phyloP scores from a whole-genome alignment of 768 basidiomycete species.

The Leucosporidium yakuticum region DNA sequence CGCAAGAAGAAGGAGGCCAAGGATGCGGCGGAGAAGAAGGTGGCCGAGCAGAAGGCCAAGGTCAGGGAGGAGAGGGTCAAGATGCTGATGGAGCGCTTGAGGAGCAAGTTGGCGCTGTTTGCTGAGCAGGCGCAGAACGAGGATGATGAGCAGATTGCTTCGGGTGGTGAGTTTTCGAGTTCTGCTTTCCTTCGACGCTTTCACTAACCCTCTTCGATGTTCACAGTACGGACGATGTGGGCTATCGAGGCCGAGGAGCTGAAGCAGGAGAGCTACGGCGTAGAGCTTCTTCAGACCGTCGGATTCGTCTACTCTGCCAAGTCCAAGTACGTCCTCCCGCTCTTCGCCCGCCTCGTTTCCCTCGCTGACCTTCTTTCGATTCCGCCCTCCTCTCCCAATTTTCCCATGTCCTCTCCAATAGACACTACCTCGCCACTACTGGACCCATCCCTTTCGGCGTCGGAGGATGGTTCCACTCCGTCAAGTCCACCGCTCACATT shows the following conservation, averaged over 20 bases:
- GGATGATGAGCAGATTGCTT: slow-evolving; percentile 65
- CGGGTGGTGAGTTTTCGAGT: slow-evolving; percentile 53
- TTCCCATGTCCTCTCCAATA: slow-evolving; percentile 38
- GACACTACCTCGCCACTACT: slow-evolving; percentile 71
- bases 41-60: slow-evolving; percentile 60
- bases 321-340: slow-evolving; percentile 33
- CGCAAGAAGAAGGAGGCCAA: slow-evolving; percentile 42
- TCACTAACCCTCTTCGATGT: not conserved
- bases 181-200: not conserved
- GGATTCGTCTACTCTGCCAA: slow-evolving; percentile 80
- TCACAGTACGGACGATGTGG: slow-evolving; percentile 36
- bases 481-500: slow-evolving; percentile 85
- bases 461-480: slow-evolving; percentile 83
- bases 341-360: not conserved
- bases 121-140: slow-evolving; percentile 56
- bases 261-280: slow-evolving; percentile 77
- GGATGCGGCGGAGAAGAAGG: slow-evolving; percentile 45
- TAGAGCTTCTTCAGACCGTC: slow-evolving; percentile 75
- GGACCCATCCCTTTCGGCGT: slow-evolving; percentile 63
- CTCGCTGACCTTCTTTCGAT: not conserved
- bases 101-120: slow-evolving; percentile 77
- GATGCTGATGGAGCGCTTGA: slow-evolving; percentile 70
- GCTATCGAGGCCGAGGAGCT: slow-evolving; percentile 51
- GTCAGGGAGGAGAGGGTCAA: slow-evolving; percentile 67
- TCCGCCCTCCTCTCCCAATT: not conserved